phyloP scores from a whole-genome alignment of 1,139 yeast genomes.

The Geotrichum fermentans region DNA sequence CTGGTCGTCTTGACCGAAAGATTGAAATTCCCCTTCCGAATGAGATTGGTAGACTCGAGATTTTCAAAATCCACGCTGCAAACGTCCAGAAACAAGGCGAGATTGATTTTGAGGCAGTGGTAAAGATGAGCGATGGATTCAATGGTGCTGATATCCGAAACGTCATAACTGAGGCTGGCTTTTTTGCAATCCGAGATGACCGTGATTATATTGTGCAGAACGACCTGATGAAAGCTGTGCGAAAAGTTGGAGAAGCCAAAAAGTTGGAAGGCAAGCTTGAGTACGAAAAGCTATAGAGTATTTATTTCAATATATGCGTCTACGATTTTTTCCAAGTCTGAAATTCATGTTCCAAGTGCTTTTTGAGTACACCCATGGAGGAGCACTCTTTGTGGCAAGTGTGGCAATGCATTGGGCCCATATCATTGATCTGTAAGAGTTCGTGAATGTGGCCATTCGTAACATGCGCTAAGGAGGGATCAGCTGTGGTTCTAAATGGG shows the following conservation, averaged over 20 bases:
- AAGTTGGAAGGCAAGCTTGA: constrained; percentile 95
- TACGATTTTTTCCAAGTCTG: constrained; percentile 11
- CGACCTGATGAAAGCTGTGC: constrained; percentile 94
- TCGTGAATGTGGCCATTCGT: constrained; percentile 21
- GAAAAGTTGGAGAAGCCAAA: constrained; percentile 96
- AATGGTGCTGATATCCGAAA: constrained; percentile 98
- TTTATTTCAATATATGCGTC: neutral
- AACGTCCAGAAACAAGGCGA: constrained; percentile 90
- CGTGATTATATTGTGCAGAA: constrained; percentile 90
- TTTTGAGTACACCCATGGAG: constrained; percentile 46
- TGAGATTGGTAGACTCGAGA: constrained; percentile 91
- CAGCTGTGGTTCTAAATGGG: constrained; percentile 40
- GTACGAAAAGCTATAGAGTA: constrained; percentile 69
- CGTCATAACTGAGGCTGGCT: constrained; percentile 98
- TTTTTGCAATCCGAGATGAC: constrained; percentile 96
- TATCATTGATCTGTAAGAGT: constrained; percentile 34
- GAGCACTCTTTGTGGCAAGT: constrained; percentile 48
- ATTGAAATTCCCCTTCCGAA: constrained; percentile 95
- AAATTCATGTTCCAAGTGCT: constrained; percentile 48
- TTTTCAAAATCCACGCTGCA: constrained; percentile 88
- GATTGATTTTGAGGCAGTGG: constrained; percentile 94
- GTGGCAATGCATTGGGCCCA: constrained; percentile 46
- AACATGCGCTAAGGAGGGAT: constrained; percentile 16
- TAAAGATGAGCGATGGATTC: constrained; percentile 97
- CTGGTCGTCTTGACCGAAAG: constrained; percentile 96